Conservation (phyloP, 225 moss, liverwort and hornwort genomes). For the Asterella californica region DNA sequence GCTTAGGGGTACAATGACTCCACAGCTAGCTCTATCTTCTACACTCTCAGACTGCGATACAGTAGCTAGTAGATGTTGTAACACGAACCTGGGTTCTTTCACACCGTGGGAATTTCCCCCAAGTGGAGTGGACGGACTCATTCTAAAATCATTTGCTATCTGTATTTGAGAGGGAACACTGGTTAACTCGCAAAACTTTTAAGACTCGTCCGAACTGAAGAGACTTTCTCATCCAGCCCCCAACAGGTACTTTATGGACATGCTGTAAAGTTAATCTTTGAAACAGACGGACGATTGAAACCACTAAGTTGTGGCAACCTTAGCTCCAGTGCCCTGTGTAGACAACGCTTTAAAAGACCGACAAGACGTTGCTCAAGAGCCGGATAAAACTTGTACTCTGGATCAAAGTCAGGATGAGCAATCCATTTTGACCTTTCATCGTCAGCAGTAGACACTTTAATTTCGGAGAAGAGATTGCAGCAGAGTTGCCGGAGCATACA, state of each 20-base stretch:
- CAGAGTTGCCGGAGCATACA: constrained; percentile 86
- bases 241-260: constrained; percentile 57
- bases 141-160: constrained; percentile 41
- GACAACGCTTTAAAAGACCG: constrained; percentile 68
- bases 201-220: constrained; percentile 68
- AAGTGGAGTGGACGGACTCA: constrained; percentile 39
- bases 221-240: constrained; percentile 53
- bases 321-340: constrained; percentile 74
- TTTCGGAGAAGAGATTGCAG: constrained; percentile 80
- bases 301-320: constrained; percentile 81
- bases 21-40: constrained; percentile 52
- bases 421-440: constrained; percentile 49
- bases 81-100: constrained; percentile 43
- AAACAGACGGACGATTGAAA: constrained; percentile 81
- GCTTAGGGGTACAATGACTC: constrained; percentile 82
- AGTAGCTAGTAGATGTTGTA: constrained; percentile 65
- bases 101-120: constrained; percentile 45
- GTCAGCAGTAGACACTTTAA: constrained; percentile 58
- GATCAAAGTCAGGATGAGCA: constrained; percentile 37
- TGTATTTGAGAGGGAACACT: constrained; percentile 61
- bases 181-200: constrained; percentile 61
- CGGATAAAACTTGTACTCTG: constrained; percentile 36
- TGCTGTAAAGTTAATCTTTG: constrained; percentile 74
- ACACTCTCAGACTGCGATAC: constrained; percentile 56
- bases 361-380: constrained; percentile 64